phyloP scores from a whole-genome alignment of 306 rosid species.

The Lathyrus aphaca region DNA sequence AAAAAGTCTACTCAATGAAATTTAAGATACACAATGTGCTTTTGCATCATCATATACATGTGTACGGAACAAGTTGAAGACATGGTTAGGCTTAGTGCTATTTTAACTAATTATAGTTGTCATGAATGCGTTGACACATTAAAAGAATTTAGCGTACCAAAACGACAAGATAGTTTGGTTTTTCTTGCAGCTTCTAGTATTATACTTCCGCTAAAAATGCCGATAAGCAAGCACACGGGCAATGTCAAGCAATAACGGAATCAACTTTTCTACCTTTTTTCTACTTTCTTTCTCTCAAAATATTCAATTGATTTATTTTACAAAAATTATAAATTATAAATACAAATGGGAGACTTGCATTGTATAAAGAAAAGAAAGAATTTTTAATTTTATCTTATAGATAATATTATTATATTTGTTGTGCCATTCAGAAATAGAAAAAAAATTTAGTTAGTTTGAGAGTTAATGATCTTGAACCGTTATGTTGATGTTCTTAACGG shows the following conservation, averaged over 20 bases:
- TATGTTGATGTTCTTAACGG: no score
- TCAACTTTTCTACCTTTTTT: background rate
- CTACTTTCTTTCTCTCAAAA: background rate
- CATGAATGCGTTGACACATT: slow-evolving; percentile 13
- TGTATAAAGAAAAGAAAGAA: no score
- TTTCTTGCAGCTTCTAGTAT: slow-evolving; percentile 25
- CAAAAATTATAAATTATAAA: no score
- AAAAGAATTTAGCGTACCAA: slow-evolving; percentile 7
- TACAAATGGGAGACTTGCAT: no score
- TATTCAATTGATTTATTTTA: no score
- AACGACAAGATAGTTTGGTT: slow-evolving; percentile 35
- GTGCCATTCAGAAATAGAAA: no score
- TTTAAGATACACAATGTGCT: slow-evolving; percentile 17
- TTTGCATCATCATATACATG: slow-evolving; percentile 31
- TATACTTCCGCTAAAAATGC: slow-evolving; percentile 22
- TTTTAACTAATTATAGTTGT: slow-evolving; percentile 19
- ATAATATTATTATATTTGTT: no score
- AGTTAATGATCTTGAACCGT: no score
- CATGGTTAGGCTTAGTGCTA: background rate
- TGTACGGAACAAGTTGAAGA: slow-evolving; percentile 44
- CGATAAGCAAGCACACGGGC: slow-evolving; percentile 39
- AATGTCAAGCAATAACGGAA: slow-evolving; percentile 23
- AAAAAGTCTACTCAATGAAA: slow-evolving; percentile 41
- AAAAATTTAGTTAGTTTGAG: no score
- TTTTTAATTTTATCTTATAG: no score